These are phyloP conservation scores for Wallacemonas rigidus DNA, from an alignment of 208 protist genomes.

Conservation along the genomic window DNA sequence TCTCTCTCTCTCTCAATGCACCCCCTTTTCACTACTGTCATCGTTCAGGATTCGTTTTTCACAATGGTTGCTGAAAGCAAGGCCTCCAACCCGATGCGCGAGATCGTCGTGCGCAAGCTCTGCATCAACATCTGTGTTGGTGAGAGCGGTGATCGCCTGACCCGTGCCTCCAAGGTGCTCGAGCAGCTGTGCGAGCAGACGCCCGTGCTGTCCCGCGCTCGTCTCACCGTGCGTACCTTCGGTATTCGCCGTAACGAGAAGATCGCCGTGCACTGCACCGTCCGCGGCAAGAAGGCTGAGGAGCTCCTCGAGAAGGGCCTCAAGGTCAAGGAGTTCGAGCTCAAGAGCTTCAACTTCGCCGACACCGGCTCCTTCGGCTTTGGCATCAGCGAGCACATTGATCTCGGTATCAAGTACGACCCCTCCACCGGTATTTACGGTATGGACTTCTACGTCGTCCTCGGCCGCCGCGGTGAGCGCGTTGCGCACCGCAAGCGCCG, in stretches of 20 bases:
- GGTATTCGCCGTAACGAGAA: slow-evolving; percentile 99
- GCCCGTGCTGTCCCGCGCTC: slow-evolving; percentile 96
- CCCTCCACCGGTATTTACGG: slow-evolving; percentile 99
- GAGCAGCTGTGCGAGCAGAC: slow-evolving; percentile 99
- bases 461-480: slow-evolving; percentile 96
- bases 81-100: slow-evolving; percentile 95
- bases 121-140: slow-evolving; percentile 99
- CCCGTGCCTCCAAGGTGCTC: slow-evolving; percentile 98
- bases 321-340: slow-evolving; percentile 99
- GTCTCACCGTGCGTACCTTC: slow-evolving; percentile 99
- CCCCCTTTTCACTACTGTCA: slow-evolving; percentile 14
- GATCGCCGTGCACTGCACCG: slow-evolving; percentile 98
- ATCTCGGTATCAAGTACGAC: slow-evolving; percentile 99
- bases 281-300: slow-evolving; percentile 99
- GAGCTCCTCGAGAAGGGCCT: slow-evolving; percentile 99
- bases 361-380: slow-evolving; percentile 99
- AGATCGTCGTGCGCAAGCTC: slow-evolving; percentile 99
- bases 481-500: slow-evolving; percentile 93
- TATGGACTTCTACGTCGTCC: slow-evolving; percentile 98
- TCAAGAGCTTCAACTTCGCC: slow-evolving; percentile 97
- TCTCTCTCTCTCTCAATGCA: background rate
- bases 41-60: slow-evolving; percentile 22
- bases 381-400: slow-evolving; percentile 99
- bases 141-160: slow-evolving; percentile 98
- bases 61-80: slow-evolving; percentile 85